Evolutionary conservation across 495 filamentous ascomycete genomes (phyloP).

Genomic region (Neurospora sp.): DNA sequence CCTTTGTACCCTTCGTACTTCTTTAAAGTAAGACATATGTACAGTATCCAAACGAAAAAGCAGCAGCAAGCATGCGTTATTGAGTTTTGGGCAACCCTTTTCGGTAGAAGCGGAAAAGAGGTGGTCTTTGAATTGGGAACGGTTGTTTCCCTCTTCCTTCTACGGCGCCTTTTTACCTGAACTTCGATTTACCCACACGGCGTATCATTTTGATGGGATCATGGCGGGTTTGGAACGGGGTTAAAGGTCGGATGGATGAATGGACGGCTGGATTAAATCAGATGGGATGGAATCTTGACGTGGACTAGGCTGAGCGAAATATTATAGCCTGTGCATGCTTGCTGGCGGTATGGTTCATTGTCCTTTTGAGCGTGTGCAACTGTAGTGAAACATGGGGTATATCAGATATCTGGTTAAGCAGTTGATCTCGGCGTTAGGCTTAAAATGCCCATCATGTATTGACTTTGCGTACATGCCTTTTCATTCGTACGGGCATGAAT

Average conservation of each 20-base stretch:
- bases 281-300: neutral
- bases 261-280: neutral
- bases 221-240: neutral
- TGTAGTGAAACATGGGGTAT: neutral
- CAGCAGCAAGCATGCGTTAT: slow-evolving; percentile 4
- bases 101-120: neutral
- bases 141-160: neutral
- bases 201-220: neutral
- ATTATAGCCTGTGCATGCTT: neutral
- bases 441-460: neutral
- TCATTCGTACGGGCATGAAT: neutral
- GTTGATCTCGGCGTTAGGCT: neutral
- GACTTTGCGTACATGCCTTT: neutral
- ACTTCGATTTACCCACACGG: neutral
- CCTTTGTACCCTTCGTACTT: neutral
- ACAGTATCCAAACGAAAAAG: slow-evolving; percentile 5
- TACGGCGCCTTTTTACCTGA: neutral
- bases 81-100: neutral
- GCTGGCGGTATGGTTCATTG: neutral
- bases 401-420: neutral
- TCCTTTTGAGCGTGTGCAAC: neutral
- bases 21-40: slow-evolving; percentile 3
- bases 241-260: neutral
- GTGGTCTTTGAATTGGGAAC: neutral
- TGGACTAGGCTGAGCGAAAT: neutral